Evolutionary conservation across 192 early-diverging fungal species (phyloP), one percentile per base, ranked within the genome.

Genomic region (Backusella sp.): DNA sequence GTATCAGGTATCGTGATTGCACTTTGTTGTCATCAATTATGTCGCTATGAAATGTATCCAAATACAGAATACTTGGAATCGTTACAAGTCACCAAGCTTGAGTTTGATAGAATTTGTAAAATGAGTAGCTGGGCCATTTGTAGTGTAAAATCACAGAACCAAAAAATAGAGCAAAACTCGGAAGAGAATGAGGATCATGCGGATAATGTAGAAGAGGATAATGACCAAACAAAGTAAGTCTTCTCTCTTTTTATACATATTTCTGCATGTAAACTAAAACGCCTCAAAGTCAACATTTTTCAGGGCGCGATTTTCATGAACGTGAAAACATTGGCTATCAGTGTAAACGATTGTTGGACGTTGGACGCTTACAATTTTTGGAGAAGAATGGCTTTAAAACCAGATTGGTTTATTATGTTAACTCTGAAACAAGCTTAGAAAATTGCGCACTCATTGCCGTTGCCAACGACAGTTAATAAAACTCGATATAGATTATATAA

Each of bases 11-110:
- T 96, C 23, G 81, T 94, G 26, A 95, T 98, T 73, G 95, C 96
- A 15, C 86, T 96, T 4, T 98, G 96, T 82, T 97, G 96, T 77
- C 96, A 96, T 82, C 94, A 96, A 65, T 69, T 90, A 12, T 96
- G 94, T 79, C 86, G 85, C 26, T 91, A 88, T 74, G 88, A 85
- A 15, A 90, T 89, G 88, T 96, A 92, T 71, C 86, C 90, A 6
- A 86, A 94, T 74, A 91, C 77, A 17, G 77, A 74, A 9, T 96
- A 85, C 70, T 81, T 96, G 79, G 78, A 84, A 41, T 46, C 87
- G 76, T 73, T 83, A 23, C 84, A 81, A 17, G 82, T 92, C 28
- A 77, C 74, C 17, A 77, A 88, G 41, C 76, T 84, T 12, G 87
- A 88, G 46, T 95, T 96, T 82, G 84, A 85, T 6, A 78, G 88